These are phyloP conservation scores for Luffa acutangula DNA, from an alignment of 306 rosid genomes.

Conservation along the genomic window DNA sequence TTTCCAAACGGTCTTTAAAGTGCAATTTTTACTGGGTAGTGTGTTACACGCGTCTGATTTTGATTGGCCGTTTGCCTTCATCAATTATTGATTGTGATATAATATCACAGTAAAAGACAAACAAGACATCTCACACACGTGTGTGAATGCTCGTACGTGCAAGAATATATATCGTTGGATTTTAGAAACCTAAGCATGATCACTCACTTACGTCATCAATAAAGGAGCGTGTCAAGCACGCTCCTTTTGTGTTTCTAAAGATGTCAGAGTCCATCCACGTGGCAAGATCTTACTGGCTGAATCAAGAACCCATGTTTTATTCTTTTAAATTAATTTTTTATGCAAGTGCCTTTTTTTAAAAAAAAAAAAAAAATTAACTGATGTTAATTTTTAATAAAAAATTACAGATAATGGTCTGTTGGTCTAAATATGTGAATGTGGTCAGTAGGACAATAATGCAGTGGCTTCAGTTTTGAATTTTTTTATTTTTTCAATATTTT, in stretches of 20 bases:
- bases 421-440: neutral
- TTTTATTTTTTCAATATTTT: neutral
- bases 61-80: neutral
- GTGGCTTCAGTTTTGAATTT: neutral
- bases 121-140: neutral
- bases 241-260: neutral
- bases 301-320: neutral
- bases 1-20: neutral
- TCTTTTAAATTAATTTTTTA: neutral
- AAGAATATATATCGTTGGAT: neutral
- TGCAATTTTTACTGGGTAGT: neutral
- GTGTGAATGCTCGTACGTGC: neutral
- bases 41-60: neutral
- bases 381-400: neutral
- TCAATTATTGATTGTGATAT: neutral
- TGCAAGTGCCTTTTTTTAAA: neutral
- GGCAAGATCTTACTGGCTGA: neutral
- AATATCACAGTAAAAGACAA: neutral
- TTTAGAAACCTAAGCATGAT: neutral
- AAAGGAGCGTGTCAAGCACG: neutral
- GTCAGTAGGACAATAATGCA: neutral
- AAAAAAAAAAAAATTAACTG: too few species aligned
- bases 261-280: neutral
- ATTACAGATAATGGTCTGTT: neutral
- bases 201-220: neutral